Base-by-base conservation (phyloP, 208 protist genomes). In the Herpetomonas tarakana region DNA sequence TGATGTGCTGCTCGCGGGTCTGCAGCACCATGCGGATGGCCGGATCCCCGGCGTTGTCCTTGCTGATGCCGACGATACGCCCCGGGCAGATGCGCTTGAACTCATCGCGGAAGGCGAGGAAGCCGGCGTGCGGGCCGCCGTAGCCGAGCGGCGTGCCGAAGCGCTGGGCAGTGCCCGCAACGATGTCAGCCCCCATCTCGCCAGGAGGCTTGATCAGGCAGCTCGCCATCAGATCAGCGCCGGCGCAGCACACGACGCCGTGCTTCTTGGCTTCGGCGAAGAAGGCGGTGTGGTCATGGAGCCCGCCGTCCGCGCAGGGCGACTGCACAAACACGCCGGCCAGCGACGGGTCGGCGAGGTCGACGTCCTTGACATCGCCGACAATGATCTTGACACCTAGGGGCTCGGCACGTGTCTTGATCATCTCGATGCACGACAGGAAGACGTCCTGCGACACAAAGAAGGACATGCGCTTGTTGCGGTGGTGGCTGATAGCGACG, bases 1-100 rank as follows among this genome's bases (percentile, higher is more conserved):
- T 96, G 77, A 99, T 99, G 83, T 99, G 97, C 81, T 99, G 97
- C 83, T 99, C 98, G 53, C 98, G 91, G 18, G 97, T 98, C 83
- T 99, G 98, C 18, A 99, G 78, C 12, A 97, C 88, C 90, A 99
- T 97, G 58, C 98, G 92, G 35, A 97, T 92, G 0, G 97, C 97
- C n/a, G 71, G 67, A 19, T 96, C 81, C 44, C 94, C 95, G 18
- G 69, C 46, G 14, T 56, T 68, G 73, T 99, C 98, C 52, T 93
- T 90, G 53, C 83, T 92, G 22, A 99, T 81, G 57, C 98, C 98
- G 65, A 99, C 96, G 53, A 99, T 96, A 58, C 97, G 83, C 3
- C 98, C 98, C 4, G 98, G 97, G 21, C 96, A 78, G 18, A 92
- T 58, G 56, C 97, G 92, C 66, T 94, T 93, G 68, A 94, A 83